Conservation (phyloP, 345 rosid genomes). For the Pistacia atlantica region DNA sequence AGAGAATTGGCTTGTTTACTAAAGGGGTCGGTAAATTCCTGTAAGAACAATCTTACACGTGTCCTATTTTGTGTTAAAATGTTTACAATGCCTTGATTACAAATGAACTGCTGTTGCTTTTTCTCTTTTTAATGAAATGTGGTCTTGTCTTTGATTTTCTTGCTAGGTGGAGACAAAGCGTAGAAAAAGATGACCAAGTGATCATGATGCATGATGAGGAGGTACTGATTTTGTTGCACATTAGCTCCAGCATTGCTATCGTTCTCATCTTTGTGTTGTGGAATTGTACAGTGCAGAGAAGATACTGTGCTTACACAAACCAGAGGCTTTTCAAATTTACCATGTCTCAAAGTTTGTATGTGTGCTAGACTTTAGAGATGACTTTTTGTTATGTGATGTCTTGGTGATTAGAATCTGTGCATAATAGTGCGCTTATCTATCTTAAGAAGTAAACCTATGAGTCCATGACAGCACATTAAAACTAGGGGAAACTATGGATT, state of each 20-base stretch:
- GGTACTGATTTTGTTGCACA: conserved; percentile 36
- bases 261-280: conserved; percentile 20
- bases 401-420: conserved; percentile 14
- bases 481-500: conserved; percentile 8
- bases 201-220: conserved; percentile 11
- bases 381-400: conserved; percentile 12
- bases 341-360: conserved; percentile 17
- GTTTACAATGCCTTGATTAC: background rate
- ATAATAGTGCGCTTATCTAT: conserved; percentile 12
- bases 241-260: conserved; percentile 24
- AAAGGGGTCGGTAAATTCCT: background rate
- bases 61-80: background rate
- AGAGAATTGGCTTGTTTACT: background rate
- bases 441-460: conserved; percentile 1
- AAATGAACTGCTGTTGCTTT: background rate
- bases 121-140: conserved; percentile 1
- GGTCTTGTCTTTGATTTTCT: conserved; percentile 1
- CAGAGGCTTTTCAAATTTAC: conserved; percentile 17
- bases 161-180: conserved; percentile 73
- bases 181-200: conserved; percentile 51
- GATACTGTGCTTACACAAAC: conserved; percentile 35
- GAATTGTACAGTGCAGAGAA: conserved; percentile 49
- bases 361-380: conserved; percentile 25
- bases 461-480: background rate
- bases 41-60: background rate